phyloP scores from a whole-genome alignment of 2,329 filamentous ascomycete genomes.

The Sporothrix mexicana region DNA sequence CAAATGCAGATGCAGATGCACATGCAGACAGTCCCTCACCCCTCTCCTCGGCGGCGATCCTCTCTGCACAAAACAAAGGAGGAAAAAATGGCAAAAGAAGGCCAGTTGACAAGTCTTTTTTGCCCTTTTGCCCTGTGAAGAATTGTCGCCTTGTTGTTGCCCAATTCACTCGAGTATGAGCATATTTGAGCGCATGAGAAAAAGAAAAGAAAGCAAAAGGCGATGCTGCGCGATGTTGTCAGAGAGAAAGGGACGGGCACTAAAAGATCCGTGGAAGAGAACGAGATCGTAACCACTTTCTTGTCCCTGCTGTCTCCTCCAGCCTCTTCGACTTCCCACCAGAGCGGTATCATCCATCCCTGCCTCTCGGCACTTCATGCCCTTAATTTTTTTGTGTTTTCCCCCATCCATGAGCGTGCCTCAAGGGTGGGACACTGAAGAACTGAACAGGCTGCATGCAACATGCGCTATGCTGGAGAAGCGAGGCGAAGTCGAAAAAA shows the following conservation, averaged over 20 bases:
- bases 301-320: neutral
- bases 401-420: too few relatives aligned
- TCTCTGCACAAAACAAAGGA: neutral
- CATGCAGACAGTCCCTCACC: neutral
- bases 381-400: neutral
- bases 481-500: constrained; percentile 13
- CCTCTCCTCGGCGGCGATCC: neutral
- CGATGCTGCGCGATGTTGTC: too few relatives aligned
- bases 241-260: neutral
- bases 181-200: neutral
- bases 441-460: neutral
- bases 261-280: too few relatives aligned
- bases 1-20: neutral
- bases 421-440: neutral
- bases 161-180: neutral
- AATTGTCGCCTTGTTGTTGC: too few relatives aligned
- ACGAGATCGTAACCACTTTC: too few relatives aligned
- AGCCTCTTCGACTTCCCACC: neutral
- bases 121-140: neutral
- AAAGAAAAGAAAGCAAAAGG: neutral
- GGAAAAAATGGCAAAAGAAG: neutral
- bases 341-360: constrained; percentile 12
- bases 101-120: neutral
- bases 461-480: constrained; percentile 4
- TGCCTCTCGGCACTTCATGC: neutral